phyloP scores from a whole-genome alignment of 2,329 filamentous ascomycete species.

The Hypocrella siamensis region DNA sequence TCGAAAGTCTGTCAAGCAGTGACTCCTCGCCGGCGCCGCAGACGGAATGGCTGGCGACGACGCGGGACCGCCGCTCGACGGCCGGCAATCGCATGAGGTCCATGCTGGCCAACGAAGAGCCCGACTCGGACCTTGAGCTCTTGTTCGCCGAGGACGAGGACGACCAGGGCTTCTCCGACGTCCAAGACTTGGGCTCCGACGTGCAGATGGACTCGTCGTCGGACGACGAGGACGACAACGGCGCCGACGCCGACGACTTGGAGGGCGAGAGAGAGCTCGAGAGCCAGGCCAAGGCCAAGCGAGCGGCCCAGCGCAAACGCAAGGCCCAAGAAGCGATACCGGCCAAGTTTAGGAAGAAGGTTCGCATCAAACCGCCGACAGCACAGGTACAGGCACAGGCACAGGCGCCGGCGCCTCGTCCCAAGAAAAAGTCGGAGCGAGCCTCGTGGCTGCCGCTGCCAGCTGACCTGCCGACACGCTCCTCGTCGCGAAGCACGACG shows the following conservation, averaged over 20 bases:
- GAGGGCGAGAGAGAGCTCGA: slow-evolving; percentile 82
- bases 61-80: slow-evolving; percentile 60
- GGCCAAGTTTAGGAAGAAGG: slow-evolving; percentile 56
- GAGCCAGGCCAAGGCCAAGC: slow-evolving; percentile 55
- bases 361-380: slow-evolving; percentile 48
- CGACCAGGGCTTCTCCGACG: slow-evolving; percentile 55
- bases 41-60: slow-evolving; percentile 57
- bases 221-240: slow-evolving; percentile 60
- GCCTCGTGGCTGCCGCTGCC: slow-evolving; percentile 40
- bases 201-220: slow-evolving; percentile 76
- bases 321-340: slow-evolving; percentile 65
- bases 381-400: slow-evolving; percentile 16
- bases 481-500: slow-evolving; percentile 42
- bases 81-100: slow-evolving; percentile 74
- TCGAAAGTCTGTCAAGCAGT: slow-evolving; percentile 17
- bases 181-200: slow-evolving; percentile 53
- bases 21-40: slow-evolving; percentile 19
- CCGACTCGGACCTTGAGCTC: slow-evolving; percentile 52
- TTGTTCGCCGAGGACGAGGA: slow-evolving; percentile 62
- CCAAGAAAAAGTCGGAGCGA: slow-evolving; percentile 45
- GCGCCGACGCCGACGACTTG: slow-evolving; percentile 47
- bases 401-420: slow-evolving; percentile 26
- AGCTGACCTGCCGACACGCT: slow-evolving; percentile 39
- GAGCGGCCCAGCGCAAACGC: slow-evolving; percentile 55
- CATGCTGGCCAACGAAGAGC: slow-evolving; percentile 60